Evolutionary conservation across 352 stramenopile species (phyloP), one percentile per base, ranked within the genome.

Genomic region (Phytophthora meadii): DNA sequence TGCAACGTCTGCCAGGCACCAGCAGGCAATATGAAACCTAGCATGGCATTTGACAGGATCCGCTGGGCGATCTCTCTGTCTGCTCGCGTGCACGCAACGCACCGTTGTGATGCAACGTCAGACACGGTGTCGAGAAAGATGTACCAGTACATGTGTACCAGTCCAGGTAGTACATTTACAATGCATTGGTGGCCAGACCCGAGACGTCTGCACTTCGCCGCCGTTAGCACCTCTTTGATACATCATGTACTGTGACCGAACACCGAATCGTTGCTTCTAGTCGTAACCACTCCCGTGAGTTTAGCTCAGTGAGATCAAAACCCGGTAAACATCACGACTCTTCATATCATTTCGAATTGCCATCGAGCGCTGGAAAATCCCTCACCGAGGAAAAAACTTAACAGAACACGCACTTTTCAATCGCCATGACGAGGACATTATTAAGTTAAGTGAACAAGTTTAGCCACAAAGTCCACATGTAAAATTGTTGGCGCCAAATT

Each of bases 21-120:
- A 14, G 40, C 45, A 51, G 25, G 24, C 12, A 12, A 41, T 2
- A 40, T 54, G 48, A 54, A 54, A 54, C 24, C 28, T 53, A 19
- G 0, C 19, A 19, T 19, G 19, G 19, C 19, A 9, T 4, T 17
- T 7, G 17, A 25, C 7, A 53, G 28, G 46, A 53, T 41, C 27
- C 27, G 15, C 51, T 40, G 36, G 24, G 39, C 19, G 11, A 32
- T 54, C 28, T 54, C 30, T 42, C 17, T 44, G 48, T 32, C n/a
- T 32, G 17, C 47, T 32, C 19, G n/a, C 3, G 28, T 40, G 15
- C 39, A n/a, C 28, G 48, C 19, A 44, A 44, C 48, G 34, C 30
- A 54, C 4, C 11, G 5, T 44, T 12, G 48, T 54, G 28, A n/a
- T 19, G 17, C 46, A 53, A 53, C 46, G 46, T 53, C 28, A 41